Percentiles rank a stretch among this genome's conserved stretches.
phyloP scores from a whole-genome alignment of 2,329 filamentous ascomycete species.

The Clarireedia paspali region DNA sequence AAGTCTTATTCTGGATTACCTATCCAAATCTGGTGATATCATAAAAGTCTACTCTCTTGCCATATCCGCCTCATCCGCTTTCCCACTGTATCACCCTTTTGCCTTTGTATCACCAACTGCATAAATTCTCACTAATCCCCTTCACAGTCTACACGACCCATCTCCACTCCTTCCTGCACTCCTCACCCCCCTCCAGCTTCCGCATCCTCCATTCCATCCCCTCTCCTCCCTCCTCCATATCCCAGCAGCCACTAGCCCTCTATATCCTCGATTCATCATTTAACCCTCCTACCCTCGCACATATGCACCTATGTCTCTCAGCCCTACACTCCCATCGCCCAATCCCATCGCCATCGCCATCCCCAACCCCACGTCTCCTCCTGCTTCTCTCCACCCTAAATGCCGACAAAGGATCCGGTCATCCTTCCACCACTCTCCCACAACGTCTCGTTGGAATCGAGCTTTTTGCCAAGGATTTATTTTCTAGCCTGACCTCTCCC shows the following conservation, averaged over 20 bases:
- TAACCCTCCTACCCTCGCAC: conserved; percentile 58
- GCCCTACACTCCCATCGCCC: conserved; percentile 29
- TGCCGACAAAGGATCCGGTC: not conserved
- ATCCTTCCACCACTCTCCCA: not conserved
- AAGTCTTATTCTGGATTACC: no score
- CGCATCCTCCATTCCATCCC: conserved; percentile 22
- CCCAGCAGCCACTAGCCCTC: conserved; percentile 32
- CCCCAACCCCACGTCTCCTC: not conserved
- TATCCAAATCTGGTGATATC: no score
- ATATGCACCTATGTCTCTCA: conserved; percentile 47
- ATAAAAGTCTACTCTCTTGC: not conserved
- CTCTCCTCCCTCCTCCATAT: not conserved
- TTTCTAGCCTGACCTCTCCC: not conserved
- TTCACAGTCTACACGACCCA: conserved; percentile 12
- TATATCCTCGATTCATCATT: conserved; percentile 61
- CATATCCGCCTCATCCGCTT: not conserved
- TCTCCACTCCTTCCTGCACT: conserved; percentile 23
- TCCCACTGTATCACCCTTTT: no score
- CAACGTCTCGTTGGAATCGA: not conserved
- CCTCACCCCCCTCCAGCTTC: conserved; percentile 19
- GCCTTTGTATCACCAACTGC: not conserved
- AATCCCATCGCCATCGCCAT: conserved; percentile 13
- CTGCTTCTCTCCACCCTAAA: not conserved
- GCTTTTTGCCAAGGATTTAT: not conserved
- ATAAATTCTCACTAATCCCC: not conserved